Evolutionary conservation across 1,139 yeast genomes (phyloP).

Genomic region (Saccharomyces uvarum): DNA sequence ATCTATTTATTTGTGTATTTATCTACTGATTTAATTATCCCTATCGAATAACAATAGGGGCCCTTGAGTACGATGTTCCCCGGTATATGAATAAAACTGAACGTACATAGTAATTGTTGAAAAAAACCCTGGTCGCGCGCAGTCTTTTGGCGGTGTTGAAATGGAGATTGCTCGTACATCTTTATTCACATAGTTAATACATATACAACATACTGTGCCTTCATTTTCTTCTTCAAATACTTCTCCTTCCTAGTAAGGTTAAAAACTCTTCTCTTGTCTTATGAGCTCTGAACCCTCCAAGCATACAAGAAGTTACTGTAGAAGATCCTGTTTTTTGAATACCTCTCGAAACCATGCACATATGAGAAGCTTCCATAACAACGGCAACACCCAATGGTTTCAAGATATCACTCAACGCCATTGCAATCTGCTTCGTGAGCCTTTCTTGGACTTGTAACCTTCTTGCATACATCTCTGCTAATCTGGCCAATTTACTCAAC

Average conservation of each 20-base stretch:
- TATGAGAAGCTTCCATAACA: constrained; percentile 93
- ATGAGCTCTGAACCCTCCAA: constrained; percentile 91
- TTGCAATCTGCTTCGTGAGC: constrained; percentile 91
- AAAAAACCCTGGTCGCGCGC: background rate
- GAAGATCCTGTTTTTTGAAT: constrained; percentile 91
- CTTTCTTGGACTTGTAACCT: constrained; percentile 96
- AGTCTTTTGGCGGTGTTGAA: background rate
- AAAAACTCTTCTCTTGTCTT: constrained; percentile 94
- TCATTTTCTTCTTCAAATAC: constrained; percentile 45
- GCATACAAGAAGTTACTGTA: constrained; percentile 93
- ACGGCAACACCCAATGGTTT: constrained; percentile 97
- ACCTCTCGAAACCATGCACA: constrained; percentile 99
- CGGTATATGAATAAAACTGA: background rate
- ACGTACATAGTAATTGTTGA: background rate
- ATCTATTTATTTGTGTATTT: background rate
- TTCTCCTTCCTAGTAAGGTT: constrained; percentile 59
- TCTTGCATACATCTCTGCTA: constrained; percentile 95
- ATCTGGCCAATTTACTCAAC: constrained; percentile 81
- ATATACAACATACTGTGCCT: constrained; percentile 24
- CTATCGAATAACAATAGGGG: background rate
- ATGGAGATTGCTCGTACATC: background rate
- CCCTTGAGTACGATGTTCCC: background rate
- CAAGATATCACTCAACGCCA: constrained; percentile 84
- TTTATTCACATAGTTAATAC: background rate
- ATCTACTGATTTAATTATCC: background rate